Percentiles rank a stretch among this genome's conserved stretches.
Evolutionary conservation across 352 stramenopile species (phyloP).

Genomic region (Phytopythium ostracodes): DNA sequence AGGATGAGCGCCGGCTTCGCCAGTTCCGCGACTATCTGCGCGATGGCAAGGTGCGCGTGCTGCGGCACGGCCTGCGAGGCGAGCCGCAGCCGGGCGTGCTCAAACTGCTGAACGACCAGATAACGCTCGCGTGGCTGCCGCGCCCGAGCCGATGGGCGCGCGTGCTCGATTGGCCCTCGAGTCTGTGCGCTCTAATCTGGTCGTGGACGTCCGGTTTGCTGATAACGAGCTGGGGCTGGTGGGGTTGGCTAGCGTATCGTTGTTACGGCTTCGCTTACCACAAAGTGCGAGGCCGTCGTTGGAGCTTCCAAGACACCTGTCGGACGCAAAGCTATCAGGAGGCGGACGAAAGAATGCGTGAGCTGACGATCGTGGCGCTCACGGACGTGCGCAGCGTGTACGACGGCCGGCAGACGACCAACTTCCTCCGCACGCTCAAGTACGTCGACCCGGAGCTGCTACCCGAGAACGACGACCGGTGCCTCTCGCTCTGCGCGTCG

Average conservation of each 20-base stretch:
- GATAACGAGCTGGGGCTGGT: not conserved
- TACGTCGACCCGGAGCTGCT: constrained; percentile 48
- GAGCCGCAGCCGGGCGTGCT: constrained; percentile 48
- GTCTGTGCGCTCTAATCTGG: not conserved
- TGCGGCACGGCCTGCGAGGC: constrained; percentile 40
- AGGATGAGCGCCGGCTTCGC: constrained; percentile 19
- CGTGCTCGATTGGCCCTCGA: not conserved
- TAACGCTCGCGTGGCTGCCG: constrained; percentile 56
- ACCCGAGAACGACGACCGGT: constrained; percentile 56
- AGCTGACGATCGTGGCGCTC: constrained; percentile 24
- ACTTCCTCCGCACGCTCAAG: constrained; percentile 82
- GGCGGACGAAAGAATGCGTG: not conserved
- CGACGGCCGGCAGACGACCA: constrained; percentile 68
- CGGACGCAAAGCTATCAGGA: not conserved
- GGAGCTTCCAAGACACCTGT: not conserved
- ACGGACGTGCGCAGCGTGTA: constrained; percentile 57
- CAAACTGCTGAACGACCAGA: constrained; percentile 61
- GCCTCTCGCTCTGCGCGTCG: constrained; percentile 53
- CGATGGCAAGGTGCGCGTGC: constrained; percentile 45
- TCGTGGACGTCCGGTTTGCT: not conserved
- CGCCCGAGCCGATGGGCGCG: constrained; percentile 15
- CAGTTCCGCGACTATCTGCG: constrained; percentile 58
- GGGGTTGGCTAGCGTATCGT: not conserved
- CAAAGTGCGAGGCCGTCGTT: not conserved
- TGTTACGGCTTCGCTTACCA: not conserved